A percentile compares a stretch with the other conserved stretches of the same genome.
Evolutionary conservation across 2,329 filamentous ascomycete species (phyloP).

Genomic region (Penicillium rolfsii): DNA sequence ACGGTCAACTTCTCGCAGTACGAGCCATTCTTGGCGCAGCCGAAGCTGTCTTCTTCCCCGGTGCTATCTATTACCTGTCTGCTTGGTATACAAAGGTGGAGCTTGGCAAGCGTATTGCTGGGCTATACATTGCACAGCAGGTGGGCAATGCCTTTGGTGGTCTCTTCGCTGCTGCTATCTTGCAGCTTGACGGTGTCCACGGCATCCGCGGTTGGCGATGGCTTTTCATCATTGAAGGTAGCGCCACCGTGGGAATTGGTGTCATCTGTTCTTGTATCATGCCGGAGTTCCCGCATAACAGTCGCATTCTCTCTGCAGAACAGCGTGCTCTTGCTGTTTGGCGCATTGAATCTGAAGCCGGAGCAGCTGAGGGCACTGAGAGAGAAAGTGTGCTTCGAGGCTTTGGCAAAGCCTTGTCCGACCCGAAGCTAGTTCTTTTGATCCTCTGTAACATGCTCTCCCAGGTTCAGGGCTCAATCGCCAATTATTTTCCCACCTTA

Average conservation of each 20-base stretch:
- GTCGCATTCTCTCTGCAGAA: conserved; percentile 33
- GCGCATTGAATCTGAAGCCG: conserved; percentile 41
- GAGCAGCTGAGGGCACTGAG: conserved; percentile 45
- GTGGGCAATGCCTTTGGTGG: conserved; percentile 34
- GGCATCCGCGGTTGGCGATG: conserved; percentile 32
- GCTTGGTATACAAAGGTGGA: conserved; percentile 47
- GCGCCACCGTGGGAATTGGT: conserved; percentile 33
- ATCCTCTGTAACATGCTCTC: conserved; percentile 48
- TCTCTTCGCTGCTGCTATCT: conserved; percentile 33
- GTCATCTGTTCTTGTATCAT: conserved; percentile 41
- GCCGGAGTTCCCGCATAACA: conserved; percentile 48
- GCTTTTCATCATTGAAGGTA: conserved; percentile 38
- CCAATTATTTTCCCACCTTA: conserved; percentile 34
- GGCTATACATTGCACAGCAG: conserved; percentile 35
- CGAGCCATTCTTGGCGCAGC: conserved; percentile 66
- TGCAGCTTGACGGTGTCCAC: conserved; percentile 29
- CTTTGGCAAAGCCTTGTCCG: conserved; percentile 37
- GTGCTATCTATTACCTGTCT: conserved; percentile 46
- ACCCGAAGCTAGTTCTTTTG: conserved; percentile 44
- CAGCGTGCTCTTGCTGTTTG: conserved; percentile 31
- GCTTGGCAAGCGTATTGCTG: conserved; percentile 36
- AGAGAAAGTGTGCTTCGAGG: conserved; percentile 33
- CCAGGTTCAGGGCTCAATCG: conserved; percentile 42
- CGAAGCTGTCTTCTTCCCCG: conserved; percentile 64
- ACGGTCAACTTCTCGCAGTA: conserved; percentile 57